Base-by-base conservation (phyloP, 257 asterid genomes). In the Fraxinus cuspidata region DNA sequence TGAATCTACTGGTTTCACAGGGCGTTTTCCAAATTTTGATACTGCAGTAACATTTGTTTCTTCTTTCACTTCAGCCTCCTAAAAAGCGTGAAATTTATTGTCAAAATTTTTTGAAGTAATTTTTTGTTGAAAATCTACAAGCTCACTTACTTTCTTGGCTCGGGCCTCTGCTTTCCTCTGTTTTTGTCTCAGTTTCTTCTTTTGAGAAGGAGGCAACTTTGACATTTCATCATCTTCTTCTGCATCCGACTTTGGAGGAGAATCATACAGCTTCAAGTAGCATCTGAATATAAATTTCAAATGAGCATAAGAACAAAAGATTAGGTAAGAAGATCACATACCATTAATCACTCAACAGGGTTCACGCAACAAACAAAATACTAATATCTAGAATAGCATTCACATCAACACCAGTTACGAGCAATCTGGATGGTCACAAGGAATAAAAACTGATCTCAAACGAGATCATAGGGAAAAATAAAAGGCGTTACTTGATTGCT, bases 131-230 rank as follows among this genome's bases (percentile, higher is more conserved):
- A 71, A 74, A 81, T 51, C 79, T 44, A 49, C 71, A 75, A 65
- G 73, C 16, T 38, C n/a, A 8, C 35, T 80, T 88, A 93, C 98
- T 83, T 93, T 93, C 87, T 96, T 96, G 78, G 99, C 98, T 76
- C 96, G 92, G 65, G 97, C 98, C 87, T 93, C 98, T 42, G 99
- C 98, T 84, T 93, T 96, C 88, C 94, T 90, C 85, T 90, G 96
- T 80, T 89, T 96, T 85, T 96, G 98, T 85, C 90, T 92, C 86
- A 96, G 82, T 84, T 96, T 96, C 92, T 92, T 96, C 81, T 92
- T 94, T 89, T 96, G 99, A 74, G 98, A 85, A 74, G 98, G 86
- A 40, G 92, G 89, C 86, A 96, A 79, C 88, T 89, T 96, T 25
- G 96, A 89, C 84, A 87, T 87, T 81, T 90, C 97, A 47, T 93